Base-by-base conservation (phyloP, 176 grass and related monocot species). In the Zoysia pacifica region DNA sequence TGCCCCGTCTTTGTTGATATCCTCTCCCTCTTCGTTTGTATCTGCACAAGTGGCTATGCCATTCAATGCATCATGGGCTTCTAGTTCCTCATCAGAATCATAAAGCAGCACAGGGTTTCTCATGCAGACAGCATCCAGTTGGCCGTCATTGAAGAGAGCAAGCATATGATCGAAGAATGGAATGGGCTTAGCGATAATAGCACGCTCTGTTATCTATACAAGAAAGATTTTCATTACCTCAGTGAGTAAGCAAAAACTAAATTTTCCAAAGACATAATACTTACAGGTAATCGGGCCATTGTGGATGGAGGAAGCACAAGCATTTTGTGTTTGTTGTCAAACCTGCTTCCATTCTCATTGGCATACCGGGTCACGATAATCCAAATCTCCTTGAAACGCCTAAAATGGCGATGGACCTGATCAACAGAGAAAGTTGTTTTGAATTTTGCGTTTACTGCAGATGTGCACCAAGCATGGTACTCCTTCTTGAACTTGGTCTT, bases 361-460 rank as follows among this genome's bases (percentile, higher is more conserved):
- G 48, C 74, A 71, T 89, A 81, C 46, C 46, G 46, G 15, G 48
- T 73, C 71, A 89, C 82, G 76, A 81, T 38, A 69, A 84, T 71
- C 81, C 87, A 89, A 48, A 89, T 82, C 82, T 89, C 87, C 70
- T 84, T 89, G 82, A 89, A 84, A 74, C 65, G 82, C 58, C 87
- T 84, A 70, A 89, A 81, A 74, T 84, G 82, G 65, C 87, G 82
- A 84, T 89, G 87, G 9, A 84, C 87, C 82, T 89, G 87, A 42
- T 84, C 87, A 65, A 89, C 56, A 84, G 82, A 84, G 82, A 65
- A 89, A 58, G 64, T 48, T 76, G 82, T 81, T 62, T 48, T 67
- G 50, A 81, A 89, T 81, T 60, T 89, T 75, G 76, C 48, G 70
- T 89, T 89, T 81, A 89, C 65, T 65, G 58, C 41, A 42, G 64